Conservation (phyloP, 1,284 basidiomycete genomes). For the Volvariella volvacea region DNA sequence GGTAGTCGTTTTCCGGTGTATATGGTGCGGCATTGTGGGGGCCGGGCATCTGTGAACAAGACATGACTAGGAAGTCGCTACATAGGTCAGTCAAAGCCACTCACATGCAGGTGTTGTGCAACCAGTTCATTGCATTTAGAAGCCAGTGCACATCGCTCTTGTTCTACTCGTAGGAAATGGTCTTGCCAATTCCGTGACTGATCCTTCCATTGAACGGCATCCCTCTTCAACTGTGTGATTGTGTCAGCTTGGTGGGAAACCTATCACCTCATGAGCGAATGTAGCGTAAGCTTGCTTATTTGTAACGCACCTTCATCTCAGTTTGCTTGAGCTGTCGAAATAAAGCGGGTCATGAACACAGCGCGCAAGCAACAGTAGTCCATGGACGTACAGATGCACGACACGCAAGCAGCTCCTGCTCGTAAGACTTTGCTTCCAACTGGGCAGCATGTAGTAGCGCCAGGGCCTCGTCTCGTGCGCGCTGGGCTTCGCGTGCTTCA, state of each 20-base stretch:
- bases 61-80: not conserved
- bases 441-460: conserved; percentile 36
- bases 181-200: conserved; percentile 72
- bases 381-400: conserved; percentile 45
- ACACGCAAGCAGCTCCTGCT: conserved; percentile 39
- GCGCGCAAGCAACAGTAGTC: not conserved
- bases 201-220: conserved; percentile 61
- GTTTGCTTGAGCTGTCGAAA: conserved; percentile 43
- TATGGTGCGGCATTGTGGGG: too few species aligned
- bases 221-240: conserved; percentile 52
- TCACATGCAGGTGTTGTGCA: conserved; percentile 37
- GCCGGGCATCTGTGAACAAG: not conserved
- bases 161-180: conserved; percentile 60
- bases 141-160: conserved; percentile 49
- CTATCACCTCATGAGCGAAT: conserved; percentile 22
- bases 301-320: conserved; percentile 43
- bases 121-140: conserved; percentile 51
- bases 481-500: conserved; percentile 39
- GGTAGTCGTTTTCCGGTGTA: too few species aligned
- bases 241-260: conserved; percentile 53
- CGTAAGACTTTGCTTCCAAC: conserved; percentile 42
- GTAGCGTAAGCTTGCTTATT: not conserved
- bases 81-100: conserved; percentile 6
- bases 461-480: conserved; percentile 50
- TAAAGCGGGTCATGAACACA: conserved; percentile 6